These are phyloP conservation scores for Hypsizygus marmoreus DNA, from an alignment of 768 basidiomycete species.

Conservation along the genomic window DNA sequence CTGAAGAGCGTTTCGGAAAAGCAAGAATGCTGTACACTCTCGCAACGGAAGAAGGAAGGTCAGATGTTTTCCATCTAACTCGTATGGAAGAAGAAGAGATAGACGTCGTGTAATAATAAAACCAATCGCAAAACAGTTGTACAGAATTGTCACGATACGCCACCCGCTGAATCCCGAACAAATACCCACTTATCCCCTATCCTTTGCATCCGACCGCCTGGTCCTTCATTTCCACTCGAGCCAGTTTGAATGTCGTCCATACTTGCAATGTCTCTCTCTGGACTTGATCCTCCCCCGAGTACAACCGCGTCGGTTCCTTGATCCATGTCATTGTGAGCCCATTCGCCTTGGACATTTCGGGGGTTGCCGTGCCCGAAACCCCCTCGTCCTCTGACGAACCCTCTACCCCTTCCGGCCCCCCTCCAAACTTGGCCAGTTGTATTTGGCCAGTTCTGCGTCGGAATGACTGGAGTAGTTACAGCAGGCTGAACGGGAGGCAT, in stretches of 20 bases:
- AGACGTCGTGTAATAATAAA: constrained; percentile 38
- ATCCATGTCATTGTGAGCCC: constrained; percentile 32
- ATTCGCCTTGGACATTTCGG: constrained; percentile 42
- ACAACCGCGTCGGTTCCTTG: constrained; percentile 59
- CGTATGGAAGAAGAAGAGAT: constrained; percentile 41
- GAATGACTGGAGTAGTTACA: constrained; percentile 20
- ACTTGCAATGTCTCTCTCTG: constrained; percentile 14
- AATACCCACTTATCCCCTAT: constrained; percentile 77
- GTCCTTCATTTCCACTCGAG: constrained; percentile 21
- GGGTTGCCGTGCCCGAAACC: constrained; percentile 47
- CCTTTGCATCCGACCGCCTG: constrained; percentile 64
- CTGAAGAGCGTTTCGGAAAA: constrained; percentile 26
- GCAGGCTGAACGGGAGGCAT: constrained; percentile 40
- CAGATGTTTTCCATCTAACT: constrained; percentile 49
- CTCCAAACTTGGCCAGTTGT: constrained; percentile 26
- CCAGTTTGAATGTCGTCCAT: constrained; percentile 11
- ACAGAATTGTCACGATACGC: constrained; percentile 27
- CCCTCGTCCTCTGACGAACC: constrained; percentile 39
- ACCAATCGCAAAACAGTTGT: constrained; percentile 22
- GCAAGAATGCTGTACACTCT: constrained; percentile 46
- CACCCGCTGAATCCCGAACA: constrained; percentile 44
- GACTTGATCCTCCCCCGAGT: constrained; percentile 47
- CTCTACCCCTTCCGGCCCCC: constrained; percentile 38
- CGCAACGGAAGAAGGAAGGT: constrained; percentile 21
- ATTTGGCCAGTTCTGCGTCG: constrained; percentile 23